Evolutionary conservation across 371 early-diverging fungal genomes (phyloP).

Genomic region (Parasitella parasitica): DNA sequence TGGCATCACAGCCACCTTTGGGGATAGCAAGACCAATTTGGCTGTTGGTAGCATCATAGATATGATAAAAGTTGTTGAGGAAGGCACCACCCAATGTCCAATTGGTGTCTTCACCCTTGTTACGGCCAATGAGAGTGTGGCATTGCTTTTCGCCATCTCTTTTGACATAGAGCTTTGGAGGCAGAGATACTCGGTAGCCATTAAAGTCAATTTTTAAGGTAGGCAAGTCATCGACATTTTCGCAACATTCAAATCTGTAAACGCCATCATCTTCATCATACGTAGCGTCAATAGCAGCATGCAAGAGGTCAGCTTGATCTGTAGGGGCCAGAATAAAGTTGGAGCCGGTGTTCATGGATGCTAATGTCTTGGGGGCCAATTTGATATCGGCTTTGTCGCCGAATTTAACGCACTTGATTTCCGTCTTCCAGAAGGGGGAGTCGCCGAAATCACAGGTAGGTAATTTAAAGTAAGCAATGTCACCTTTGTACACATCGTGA

Average conservation of each 20-base stretch:
- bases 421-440: constrained; percentile 49
- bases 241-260: constrained; percentile 34
- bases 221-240: constrained; percentile 29
- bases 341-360: constrained; percentile 33
- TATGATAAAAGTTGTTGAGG: constrained; percentile 44
- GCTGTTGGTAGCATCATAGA: constrained; percentile 34
- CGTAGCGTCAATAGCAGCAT: constrained; percentile 39
- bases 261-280: constrained; percentile 20
- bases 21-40: constrained; percentile 43
- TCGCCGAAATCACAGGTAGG: constrained; percentile 45
- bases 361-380: constrained; percentile 35
- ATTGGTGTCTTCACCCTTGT: constrained; percentile 24
- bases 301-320: constrained; percentile 38
- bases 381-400: constrained; percentile 39
- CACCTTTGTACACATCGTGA: constrained; percentile 42
- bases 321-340: constrained; percentile 38
- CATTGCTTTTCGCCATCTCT: constrained; percentile 23
- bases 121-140: constrained; percentile 29
- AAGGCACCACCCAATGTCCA: constrained; percentile 49
- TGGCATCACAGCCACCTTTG: constrained; percentile 30
- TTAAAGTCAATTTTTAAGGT: constrained; percentile 38
- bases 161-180: constrained; percentile 29
- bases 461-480: constrained; percentile 37
- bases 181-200: constrained; percentile 36
- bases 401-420: constrained; percentile 39